phyloP scores from a whole-genome alignment of 805 yeast species.

The Schwanniomyces occidentalis region DNA sequence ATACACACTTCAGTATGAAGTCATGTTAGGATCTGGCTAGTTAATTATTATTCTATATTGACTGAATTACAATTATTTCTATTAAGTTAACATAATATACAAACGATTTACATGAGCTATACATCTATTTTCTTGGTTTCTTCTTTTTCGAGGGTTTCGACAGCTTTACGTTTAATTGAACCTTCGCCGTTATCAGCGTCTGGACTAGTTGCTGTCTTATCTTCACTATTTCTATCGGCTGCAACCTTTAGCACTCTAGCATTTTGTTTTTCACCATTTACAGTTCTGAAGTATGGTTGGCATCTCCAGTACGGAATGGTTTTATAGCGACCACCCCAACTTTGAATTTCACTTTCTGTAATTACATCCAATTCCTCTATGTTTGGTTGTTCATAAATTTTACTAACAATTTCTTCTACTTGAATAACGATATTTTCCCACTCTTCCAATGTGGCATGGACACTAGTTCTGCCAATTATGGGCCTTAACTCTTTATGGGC shows the following conservation, averaged over 20 bases:
- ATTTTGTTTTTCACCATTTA: conserved; percentile 64
- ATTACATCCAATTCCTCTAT: conserved; percentile 59
- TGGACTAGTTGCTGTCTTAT: neutral
- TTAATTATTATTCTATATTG: no score
- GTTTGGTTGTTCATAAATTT: conserved; percentile 52
- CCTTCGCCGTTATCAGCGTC: neutral
- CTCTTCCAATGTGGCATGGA: conserved; percentile 33
- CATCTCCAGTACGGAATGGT: conserved; percentile 93
- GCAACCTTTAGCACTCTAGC: conserved; percentile 39
- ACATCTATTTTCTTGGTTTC: conserved; percentile 1
- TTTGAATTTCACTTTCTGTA: conserved; percentile 51
- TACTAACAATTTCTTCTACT: conserved; percentile 67
- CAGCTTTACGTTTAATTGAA: conserved; percentile 4
- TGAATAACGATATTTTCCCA: conserved; percentile 56
- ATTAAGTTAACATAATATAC: no score
- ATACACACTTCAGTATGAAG: no score
- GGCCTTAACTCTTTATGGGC: conserved; percentile 77
- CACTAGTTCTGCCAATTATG: conserved; percentile 57
- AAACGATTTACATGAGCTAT: no score
- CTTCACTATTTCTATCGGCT: conserved; percentile 20
- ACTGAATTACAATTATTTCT: no score
- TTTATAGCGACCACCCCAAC: conserved; percentile 82
- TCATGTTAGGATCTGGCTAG: no score
- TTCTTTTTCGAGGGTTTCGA: neutral
- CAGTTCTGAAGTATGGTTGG: conserved; percentile 92